Evolutionary conservation across 2,329 filamentous ascomycete genomes (phyloP).

Genomic region (Neurospora sp.): DNA sequence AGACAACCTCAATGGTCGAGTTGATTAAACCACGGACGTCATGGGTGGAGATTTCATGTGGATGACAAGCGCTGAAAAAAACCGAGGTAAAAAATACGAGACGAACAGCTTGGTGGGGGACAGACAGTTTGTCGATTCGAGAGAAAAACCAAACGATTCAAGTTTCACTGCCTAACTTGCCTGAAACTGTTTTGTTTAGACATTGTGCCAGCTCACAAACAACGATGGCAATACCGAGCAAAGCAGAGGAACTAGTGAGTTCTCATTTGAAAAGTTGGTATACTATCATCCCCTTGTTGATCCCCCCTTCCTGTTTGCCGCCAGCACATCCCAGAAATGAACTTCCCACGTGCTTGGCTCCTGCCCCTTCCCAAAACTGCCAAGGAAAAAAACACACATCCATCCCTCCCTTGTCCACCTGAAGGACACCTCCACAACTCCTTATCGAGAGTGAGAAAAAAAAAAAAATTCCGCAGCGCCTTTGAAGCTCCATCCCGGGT

Average conservation of each 20-base stretch:
- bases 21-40: background rate
- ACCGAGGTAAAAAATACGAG: background rate
- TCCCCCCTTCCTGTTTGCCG: background rate
- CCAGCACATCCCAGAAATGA: background rate
- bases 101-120: background rate
- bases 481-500: background rate
- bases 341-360: background rate
- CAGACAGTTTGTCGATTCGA: background rate
- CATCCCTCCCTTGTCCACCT: background rate
- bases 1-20: background rate
- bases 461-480: background rate
- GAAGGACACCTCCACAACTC: background rate
- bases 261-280: background rate
- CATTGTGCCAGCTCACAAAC: background rate
- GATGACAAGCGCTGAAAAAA: background rate
- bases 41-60: background rate
- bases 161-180: background rate
- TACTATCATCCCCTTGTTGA: background rate
- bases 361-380: background rate
- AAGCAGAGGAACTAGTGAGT: background rate
- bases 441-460: background rate
- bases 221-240: background rate
- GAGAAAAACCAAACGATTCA: background rate
- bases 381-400: constrained; percentile 5
- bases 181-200: background rate